phyloP scores from a whole-genome alignment of 306 rosid species.

The Gillenia trifoliata region DNA sequence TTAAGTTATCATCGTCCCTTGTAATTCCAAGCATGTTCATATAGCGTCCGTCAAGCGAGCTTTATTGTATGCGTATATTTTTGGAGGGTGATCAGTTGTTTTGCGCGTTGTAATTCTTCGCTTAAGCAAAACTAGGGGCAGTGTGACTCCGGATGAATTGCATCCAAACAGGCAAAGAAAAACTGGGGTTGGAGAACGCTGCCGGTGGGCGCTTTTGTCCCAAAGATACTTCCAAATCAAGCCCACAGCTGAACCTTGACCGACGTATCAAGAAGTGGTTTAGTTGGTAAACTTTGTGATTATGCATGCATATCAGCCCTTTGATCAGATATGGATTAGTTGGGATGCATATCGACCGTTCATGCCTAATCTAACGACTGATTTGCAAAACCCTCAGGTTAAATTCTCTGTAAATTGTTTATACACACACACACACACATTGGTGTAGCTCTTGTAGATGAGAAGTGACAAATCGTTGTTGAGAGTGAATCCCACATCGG shows the following conservation, averaged over 20 bases:
- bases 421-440: background rate
- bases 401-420: background rate
- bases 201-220: constrained; percentile 33
- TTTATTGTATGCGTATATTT: background rate
- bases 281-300: background rate
- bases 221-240: background rate
- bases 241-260: background rate
- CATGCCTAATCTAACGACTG: background rate
- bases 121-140: constrained; percentile 51
- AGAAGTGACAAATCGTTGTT: background rate
- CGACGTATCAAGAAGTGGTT: background rate
- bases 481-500: too few species aligned
- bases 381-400: background rate
- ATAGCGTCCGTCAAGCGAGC: constrained; percentile 6
- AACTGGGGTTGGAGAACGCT: background rate
- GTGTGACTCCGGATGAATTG: constrained; percentile 2
- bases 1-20: background rate
- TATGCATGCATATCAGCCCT: background rate
- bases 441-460: background rate
- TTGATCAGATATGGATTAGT: background rate
- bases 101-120: background rate
- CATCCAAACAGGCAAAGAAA: constrained; percentile 4
- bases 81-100: background rate
- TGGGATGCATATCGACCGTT: background rate
- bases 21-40: background rate